Base-by-base conservation (phyloP, 768 basidiomycete genomes). In the Xanthoconium stramineum region DNA sequence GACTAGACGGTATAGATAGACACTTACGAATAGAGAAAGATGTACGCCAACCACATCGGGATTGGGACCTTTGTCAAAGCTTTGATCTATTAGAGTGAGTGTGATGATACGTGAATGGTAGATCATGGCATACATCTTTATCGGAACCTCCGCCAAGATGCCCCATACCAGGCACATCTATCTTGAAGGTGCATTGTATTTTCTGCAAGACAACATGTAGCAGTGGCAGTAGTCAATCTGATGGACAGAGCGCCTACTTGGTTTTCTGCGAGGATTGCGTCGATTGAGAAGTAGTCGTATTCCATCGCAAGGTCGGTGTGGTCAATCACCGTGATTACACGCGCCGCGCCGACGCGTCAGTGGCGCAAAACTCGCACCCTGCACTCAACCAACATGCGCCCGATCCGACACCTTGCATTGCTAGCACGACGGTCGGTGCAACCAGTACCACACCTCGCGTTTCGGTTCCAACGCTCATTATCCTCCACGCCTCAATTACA, bases 21-120 rank as follows among this genome's bases (percentile, higher is more conserved):
- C 17, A 52, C 77, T 47, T 47, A 93, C 90, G 89, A 88, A 65
- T 86, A 86, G 47, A 94, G 82, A 53, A 96, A 78, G 51, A 88
- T 89, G 62, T 93, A 90, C 0, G 88, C 91, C 48, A 98, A 80
- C 95, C 95, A 98, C 61, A 94, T 82, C 3, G 95, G 94, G 11
- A 98, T 76, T 61, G 90, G 88, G 2, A 89, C 74, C 68, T 93
- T 96, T 66, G 83, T 85, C 32, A 80, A 74, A 14, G 84, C 78
- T 56, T 86, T 83, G 55, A 98, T 91, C 94, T 97, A 48, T 55
- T 39, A 24, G 15, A 52, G 36, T 63, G 51, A 65, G 61, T 35
- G 32, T 55, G 44, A 47, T 37, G 19, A 39, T 19, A 46, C 17
- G 11, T 20, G 44, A 38, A 47, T 28, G 37, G 50, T 29, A 15